phyloP scores from a whole-genome alignment of 306 rosid genomes.

The Lathyrus sativus region DNA sequence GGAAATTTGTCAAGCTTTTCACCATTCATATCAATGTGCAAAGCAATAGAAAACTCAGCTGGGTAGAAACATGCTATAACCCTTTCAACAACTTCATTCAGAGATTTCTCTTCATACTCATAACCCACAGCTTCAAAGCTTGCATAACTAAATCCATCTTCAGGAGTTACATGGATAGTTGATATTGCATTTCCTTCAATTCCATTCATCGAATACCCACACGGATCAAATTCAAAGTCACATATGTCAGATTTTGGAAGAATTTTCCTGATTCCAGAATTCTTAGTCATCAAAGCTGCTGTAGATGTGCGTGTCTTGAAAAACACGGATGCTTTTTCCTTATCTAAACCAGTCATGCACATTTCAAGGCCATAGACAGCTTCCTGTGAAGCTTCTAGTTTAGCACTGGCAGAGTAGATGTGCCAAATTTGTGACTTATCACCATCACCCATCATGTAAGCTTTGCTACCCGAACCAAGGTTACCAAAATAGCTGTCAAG shows the following conservation, averaged over 20 bases:
- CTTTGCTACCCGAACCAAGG: constrained; percentile 71
- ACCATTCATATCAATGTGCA: constrained; percentile 52
- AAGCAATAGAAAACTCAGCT: constrained; percentile 74
- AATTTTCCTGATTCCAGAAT: constrained; percentile 78
- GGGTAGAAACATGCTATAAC: constrained; percentile 83
- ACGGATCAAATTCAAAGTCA: constrained; percentile 91
- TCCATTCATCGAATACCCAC: constrained; percentile 95
- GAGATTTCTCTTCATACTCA: constrained; percentile 44
- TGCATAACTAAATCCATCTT: constrained; percentile 96
- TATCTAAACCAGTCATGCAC: constrained; percentile 90
- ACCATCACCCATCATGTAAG: constrained; percentile 68
- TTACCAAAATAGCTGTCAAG: constrained; percentile 70
- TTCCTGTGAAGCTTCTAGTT: constrained; percentile 36
- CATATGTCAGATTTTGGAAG: constrained; percentile 81
- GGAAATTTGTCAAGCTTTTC: constrained; percentile 45
- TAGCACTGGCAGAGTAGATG: constrained; percentile 73
- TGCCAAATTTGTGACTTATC: constrained; percentile 75
- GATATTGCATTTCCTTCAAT: constrained; percentile 81
- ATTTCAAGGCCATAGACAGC: constrained; percentile 74
- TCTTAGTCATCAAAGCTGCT: constrained; percentile 63
- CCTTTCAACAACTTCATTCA: constrained; percentile 63
- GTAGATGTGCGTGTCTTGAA: constrained; percentile 55
- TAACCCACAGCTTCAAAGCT: constrained; percentile 92
- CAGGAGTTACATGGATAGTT: constrained; percentile 92
- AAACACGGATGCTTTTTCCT: constrained; percentile 74